A percentile compares a stretch with the other conserved stretches of the same genome.
Conservation (phyloP, 2,329 filamentous ascomycete species). For the Colletotrichum destructivum region DNA sequence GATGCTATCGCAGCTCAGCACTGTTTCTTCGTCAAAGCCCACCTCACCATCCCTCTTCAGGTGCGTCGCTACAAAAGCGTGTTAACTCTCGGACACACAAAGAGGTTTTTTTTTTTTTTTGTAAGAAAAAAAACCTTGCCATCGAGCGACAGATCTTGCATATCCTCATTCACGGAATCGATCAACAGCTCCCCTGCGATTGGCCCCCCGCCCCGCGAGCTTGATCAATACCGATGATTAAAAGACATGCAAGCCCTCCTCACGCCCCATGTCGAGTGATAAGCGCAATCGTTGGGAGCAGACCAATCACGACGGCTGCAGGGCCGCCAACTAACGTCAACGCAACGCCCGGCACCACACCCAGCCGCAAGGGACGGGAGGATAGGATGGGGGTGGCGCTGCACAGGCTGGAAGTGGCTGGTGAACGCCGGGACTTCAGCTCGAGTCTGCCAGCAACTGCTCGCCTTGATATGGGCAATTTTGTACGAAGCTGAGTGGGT, state of each 20-base stretch:
- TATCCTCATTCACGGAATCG: not conserved
- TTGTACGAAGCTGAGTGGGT: too few relatives aligned
- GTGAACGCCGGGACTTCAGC: not conserved
- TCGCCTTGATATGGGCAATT: too few relatives aligned
- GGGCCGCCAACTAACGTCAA: not conserved
- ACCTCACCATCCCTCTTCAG: not conserved
- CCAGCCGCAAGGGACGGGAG: not conserved
- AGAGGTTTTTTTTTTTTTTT: not conserved
- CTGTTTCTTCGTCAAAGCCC: not conserved
- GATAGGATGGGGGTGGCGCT: not conserved
- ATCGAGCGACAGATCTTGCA: not conserved
- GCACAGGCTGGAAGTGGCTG: not conserved
- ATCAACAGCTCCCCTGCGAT: not conserved
- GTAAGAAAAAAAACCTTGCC: too few relatives aligned
- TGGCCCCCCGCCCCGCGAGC: not conserved
- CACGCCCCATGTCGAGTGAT: constrained; percentile 24
- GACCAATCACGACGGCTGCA: constrained; percentile 31
- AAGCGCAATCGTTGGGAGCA: constrained; percentile 23
- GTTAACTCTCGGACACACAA: too few relatives aligned
- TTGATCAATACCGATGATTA: constrained; percentile 36
- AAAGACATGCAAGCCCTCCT: constrained; percentile 3
- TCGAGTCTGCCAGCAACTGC: too few relatives aligned
- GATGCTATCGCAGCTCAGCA: not conserved
- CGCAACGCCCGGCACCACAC: not conserved
- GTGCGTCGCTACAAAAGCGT: not conserved